phyloP scores from a whole-genome alignment of 768 basidiomycete genomes.

The Xanthoconium purpureum region DNA sequence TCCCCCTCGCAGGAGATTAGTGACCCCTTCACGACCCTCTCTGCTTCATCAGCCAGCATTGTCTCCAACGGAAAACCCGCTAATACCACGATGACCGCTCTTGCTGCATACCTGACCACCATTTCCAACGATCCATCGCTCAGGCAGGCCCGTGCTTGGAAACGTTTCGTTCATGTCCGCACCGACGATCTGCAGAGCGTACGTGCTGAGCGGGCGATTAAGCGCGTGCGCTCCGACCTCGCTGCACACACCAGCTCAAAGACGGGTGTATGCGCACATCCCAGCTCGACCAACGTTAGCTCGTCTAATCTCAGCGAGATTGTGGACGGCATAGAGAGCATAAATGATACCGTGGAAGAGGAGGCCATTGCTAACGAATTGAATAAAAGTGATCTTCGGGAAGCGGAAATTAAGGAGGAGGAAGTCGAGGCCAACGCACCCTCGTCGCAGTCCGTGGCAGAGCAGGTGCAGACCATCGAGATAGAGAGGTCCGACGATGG shows the following conservation, averaged over 20 bases:
- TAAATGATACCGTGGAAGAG: conserved; percentile 24
- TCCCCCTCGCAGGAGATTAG: conserved; percentile 54
- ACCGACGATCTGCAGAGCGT: conserved; percentile 87
- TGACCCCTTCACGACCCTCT: conserved; percentile 59
- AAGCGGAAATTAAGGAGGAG: conserved; percentile 27
- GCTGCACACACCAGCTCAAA: conserved; percentile 61
- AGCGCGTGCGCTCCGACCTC: conserved; percentile 81
- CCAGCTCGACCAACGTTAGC: conserved; percentile 25
- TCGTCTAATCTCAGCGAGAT: conserved; percentile 34
- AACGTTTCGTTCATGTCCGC: conserved; percentile 79
- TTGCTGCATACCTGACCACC: conserved; percentile 78
- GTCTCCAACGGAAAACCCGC: conserved; percentile 25
- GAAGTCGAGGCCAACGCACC: conserved; percentile 11
- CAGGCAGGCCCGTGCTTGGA: conserved; percentile 71
- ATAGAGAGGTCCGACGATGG: conserved; percentile 26
- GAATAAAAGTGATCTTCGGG: conserved; percentile 15
- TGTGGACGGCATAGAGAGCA: conserved; percentile 30
- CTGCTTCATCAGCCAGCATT: conserved; percentile 26
- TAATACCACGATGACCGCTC: conserved; percentile 56
- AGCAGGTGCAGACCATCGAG: conserved; percentile 14
- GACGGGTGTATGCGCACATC: conserved; percentile 24
- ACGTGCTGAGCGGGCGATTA: conserved; percentile 82
- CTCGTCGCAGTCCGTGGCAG: conserved; percentile 4
- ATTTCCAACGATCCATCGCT: conserved; percentile 65
- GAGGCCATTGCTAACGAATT: conserved; percentile 19